These are phyloP conservation scores for Pezizomycotina sp. DNA, from an alignment of 2,329 filamentous ascomycete genomes.

Conservation along the genomic window DNA sequence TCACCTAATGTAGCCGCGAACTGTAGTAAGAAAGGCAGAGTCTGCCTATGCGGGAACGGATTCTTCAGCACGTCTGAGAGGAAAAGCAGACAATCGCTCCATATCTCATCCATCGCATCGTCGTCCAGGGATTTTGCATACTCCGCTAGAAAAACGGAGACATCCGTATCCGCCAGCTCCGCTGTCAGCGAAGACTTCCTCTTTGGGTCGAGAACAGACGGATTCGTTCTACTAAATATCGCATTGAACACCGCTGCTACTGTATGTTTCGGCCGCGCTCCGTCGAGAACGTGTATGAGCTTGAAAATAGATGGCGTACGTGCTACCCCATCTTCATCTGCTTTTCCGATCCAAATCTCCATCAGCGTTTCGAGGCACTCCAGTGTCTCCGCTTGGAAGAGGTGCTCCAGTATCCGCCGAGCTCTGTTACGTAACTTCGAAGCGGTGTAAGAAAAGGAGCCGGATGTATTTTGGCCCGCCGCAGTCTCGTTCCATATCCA, in stretches of 20 bases:
- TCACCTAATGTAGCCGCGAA: conserved; percentile 80
- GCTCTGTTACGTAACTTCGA: conserved; percentile 80
- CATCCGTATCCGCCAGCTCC: conserved; percentile 62
- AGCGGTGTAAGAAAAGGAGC: conserved; percentile 82
- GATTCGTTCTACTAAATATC: conserved; percentile 86
- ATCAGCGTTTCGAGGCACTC: conserved; percentile 88
- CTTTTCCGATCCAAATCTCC: conserved; percentile 51
- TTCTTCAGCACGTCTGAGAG: conserved; percentile 78
- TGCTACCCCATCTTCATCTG: conserved; percentile 33
- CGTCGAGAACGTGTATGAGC: conserved; percentile 77
- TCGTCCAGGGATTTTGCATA: conserved; percentile 85
- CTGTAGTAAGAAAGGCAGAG: conserved; percentile 67
- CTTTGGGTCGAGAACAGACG: conserved; percentile 55
- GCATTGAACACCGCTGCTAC: conserved; percentile 91
- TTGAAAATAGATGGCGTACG: conserved; percentile 57
- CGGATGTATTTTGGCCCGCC: conserved; percentile 36
- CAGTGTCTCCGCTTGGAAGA: conserved; percentile 79
- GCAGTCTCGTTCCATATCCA: conserved; percentile 74
- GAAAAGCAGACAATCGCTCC: conserved; percentile 85
- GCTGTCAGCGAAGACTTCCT: conserved; percentile 81
- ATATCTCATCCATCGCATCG: conserved; percentile 96
- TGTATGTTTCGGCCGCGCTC: conserved; percentile 75
- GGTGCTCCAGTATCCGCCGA: conserved; percentile 71
- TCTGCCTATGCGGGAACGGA: conserved; percentile 85
- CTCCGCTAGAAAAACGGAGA: conserved; percentile 76